phyloP scores from a whole-genome alignment of 2,329 filamentous ascomycete genomes.

The Calonectria multiphialidica region DNA sequence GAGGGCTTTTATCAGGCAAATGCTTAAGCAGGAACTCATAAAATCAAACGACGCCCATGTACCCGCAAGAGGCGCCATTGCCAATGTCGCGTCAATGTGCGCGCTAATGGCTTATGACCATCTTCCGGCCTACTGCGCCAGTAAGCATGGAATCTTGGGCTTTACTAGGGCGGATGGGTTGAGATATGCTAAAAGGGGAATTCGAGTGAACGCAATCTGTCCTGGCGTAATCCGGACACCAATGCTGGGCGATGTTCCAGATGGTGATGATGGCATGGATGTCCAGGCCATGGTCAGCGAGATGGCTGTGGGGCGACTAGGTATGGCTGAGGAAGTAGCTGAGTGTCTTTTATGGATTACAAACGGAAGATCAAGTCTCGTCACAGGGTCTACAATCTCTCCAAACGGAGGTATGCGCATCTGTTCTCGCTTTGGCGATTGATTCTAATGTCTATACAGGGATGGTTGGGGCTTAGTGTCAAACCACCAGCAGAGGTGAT shows the following conservation, averaged over 20 bases:
- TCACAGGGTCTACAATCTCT: background rate
- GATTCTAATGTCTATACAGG: background rate
- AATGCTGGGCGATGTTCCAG: slow-evolving; percentile 7
- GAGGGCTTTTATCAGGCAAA: background rate
- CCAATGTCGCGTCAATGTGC: slow-evolving; percentile 12
- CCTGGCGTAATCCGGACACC: slow-evolving; percentile 7
- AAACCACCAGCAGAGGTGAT: too few species aligned
- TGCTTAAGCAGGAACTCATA: background rate
- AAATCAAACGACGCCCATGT: background rate
- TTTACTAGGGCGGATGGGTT: background rate
- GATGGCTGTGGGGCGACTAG: slow-evolving; percentile 6
- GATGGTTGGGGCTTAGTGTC: background rate
- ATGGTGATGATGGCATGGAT: background rate
- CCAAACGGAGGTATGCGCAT: background rate
- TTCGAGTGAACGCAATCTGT: slow-evolving; percentile 9
- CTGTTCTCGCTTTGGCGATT: background rate
- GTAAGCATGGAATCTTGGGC: slow-evolving; percentile 10
- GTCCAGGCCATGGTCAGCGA: slow-evolving; percentile 5
- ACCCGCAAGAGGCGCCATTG: background rate
- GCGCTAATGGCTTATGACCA: slow-evolving; percentile 14
- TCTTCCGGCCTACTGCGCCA: slow-evolving; percentile 9
- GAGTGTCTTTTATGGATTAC: slow-evolving; percentile 12
- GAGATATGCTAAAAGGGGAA: slow-evolving; percentile 5
- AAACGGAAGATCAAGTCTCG: slow-evolving; percentile 1
- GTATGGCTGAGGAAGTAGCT: slow-evolving; percentile 1